Evolutionary conservation across 1,139 yeast species (phyloP), one percentile per base, ranked within the genome.

Genomic region (Blastobotrys aristatus): DNA sequence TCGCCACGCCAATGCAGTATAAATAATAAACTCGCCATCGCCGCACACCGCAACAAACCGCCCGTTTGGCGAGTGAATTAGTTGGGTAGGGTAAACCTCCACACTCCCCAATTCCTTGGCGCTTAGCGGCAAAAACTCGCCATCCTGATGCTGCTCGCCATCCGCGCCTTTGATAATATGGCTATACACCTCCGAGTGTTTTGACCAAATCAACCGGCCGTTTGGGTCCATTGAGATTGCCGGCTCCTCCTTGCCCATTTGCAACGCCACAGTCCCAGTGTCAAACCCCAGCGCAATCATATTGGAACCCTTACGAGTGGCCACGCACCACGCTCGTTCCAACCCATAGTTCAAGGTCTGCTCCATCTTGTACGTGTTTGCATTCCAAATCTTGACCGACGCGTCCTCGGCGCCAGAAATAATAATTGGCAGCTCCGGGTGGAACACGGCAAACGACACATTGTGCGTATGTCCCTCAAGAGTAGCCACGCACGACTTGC

Each of bases 1-100:
- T 72, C 98, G 81, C 98, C 98, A 92, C 1, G 97, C 97, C 61
- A 94, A 77, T 1, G 98, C 94, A 6, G 97, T 89, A 71, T 92
- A 94, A 49, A 94, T 84, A 60, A 92, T 88, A 66, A 88, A 92
- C 69, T 92, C 98, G 52, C 97, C 97, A 70, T 94, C 98, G 63
- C 99, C 99, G 50, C 94, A 85, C 43, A 92, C 97, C 22, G 97
- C 85, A 35, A 90, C 97, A 65, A 86, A 92, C 68, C 97, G 82
- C 52, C 99, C 99, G 64, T 94, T 92, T 53, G 97, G 97, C 35
- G 97, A 90, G 68, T 92, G 98, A 43, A 76, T 73, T 60, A 92
- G 75, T 52, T 84, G 76, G 54, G 87, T 87, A 40, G 98, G 97
- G 73, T 83, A 92, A 41, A 92, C 81, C 69, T 92, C 98, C 50